Conservation (phyloP, 345 rosid genomes). For the Corymbia maculata region DNA sequence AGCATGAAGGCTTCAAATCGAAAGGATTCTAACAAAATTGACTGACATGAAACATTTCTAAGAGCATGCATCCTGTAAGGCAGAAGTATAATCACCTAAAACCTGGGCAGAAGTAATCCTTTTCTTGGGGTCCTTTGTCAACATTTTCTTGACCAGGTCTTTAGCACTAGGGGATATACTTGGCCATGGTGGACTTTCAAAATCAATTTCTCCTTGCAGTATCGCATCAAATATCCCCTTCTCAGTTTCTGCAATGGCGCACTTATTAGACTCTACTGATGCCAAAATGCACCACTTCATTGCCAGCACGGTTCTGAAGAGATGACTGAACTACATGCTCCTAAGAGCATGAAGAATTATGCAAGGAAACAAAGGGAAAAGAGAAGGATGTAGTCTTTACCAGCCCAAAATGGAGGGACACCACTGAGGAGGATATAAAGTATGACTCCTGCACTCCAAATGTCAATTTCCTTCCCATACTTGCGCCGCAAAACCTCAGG, state of each 20-base stretch:
- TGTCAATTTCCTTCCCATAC: constrained; percentile 79
- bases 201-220: constrained; percentile 67
- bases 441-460: constrained; percentile 91
- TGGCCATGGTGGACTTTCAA: constrained; percentile 76
- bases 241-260: constrained; percentile 48
- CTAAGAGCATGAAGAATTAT: background rate
- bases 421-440: constrained; percentile 83
- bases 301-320: background rate
- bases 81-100: constrained; percentile 31
- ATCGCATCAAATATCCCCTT: constrained; percentile 75
- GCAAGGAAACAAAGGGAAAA: background rate
- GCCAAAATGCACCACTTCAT: background rate
- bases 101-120: constrained; percentile 68
- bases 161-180: constrained; percentile 68
- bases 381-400: constrained; percentile 15
- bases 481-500: constrained; percentile 68
- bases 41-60: background rate
- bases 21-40: background rate
- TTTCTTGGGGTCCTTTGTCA: constrained; percentile 56
- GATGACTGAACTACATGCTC: background rate
- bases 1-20: background rate
- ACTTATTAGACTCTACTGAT: background rate
- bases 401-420: constrained; percentile 97
- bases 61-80: background rate
- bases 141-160: constrained; percentile 70